Conservation (phyloP, 257 asterid species). For the Datura wrightii region DNA sequence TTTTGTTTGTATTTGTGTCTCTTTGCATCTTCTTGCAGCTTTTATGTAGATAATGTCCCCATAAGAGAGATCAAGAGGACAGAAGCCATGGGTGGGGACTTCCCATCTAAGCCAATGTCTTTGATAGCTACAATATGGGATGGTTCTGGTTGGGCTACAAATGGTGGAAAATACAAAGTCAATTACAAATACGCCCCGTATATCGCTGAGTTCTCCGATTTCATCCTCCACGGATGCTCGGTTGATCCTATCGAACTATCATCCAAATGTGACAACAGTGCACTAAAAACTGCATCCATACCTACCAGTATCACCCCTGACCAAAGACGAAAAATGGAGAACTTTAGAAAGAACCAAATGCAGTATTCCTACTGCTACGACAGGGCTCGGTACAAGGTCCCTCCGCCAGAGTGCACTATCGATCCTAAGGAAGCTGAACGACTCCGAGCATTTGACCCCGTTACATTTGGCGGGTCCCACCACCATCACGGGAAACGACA, state of each 20-base stretch:
- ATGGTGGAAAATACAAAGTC: constrained; percentile 73
- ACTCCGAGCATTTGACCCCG: constrained; percentile 64
- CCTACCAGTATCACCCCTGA: constrained; percentile 47
- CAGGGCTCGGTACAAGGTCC: constrained; percentile 56
- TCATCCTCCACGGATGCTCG: constrained; percentile 81
- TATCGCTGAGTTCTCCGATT: constrained; percentile 62
- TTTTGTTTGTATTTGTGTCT: constrained; percentile 37
- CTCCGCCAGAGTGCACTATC: constrained; percentile 62
- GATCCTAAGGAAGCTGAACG: constrained; percentile 64
- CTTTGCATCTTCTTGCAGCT: constrained; percentile 55
- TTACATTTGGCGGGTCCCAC: constrained; percentile 63
- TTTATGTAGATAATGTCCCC: constrained; percentile 78
- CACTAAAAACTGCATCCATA: constrained; percentile 36
- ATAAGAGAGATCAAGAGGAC: constrained; percentile 75
- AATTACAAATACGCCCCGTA: constrained; percentile 84
- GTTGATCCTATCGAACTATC: constrained; percentile 60
- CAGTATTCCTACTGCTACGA: constrained; percentile 88
- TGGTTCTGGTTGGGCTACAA: constrained; percentile 88
- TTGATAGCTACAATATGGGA: constrained; percentile 92
- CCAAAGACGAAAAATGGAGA: constrained; percentile 57
- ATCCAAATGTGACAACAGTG: constrained; percentile 51
- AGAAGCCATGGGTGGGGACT: constrained; percentile 79
- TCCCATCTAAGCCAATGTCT: constrained; percentile 87
- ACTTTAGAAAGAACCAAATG: constrained; percentile 63
- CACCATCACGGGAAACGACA: constrained; percentile 61